Percentiles rank a stretch among this genome's conserved stretches.
These are phyloP conservation scores for Mrakia gelida DNA, from an alignment of 768 basidiomycete species.

Conservation along the genomic window DNA sequence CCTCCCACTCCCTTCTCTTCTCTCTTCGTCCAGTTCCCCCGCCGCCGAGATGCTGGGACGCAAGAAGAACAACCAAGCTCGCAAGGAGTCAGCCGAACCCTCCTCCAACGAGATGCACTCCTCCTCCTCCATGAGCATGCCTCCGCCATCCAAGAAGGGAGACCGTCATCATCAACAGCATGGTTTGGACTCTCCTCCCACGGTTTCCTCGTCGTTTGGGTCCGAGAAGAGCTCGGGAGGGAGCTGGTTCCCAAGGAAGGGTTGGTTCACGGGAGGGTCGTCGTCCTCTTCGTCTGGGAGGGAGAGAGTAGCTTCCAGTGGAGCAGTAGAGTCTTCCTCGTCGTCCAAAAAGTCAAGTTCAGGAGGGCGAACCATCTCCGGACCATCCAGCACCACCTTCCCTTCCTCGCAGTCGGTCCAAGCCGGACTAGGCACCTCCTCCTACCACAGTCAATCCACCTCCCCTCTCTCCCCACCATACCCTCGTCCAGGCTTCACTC, in stretches of 20 bases:
- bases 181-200: neutral
- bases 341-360: neutral
- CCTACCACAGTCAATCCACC: too few relatives aligned
- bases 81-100: neutral
- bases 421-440: neutral
- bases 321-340: constrained; percentile 9
- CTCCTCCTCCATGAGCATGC: neutral
- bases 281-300: neutral
- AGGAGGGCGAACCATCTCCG: neutral
- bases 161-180: neutral
- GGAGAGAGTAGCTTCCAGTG: neutral
- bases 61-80: constrained; percentile 4
- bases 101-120: neutral
- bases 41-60: neutral
- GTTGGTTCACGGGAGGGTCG: constrained; percentile 6
- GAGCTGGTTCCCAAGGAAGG: constrained; percentile 2
- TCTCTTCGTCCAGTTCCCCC: neutral
- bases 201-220: constrained; percentile 1
- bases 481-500: constrained; percentile 11
- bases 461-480: constrained; percentile 7
- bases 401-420: constrained; percentile 12
- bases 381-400: neutral
- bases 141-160: neutral
- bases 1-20: neutral
- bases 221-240: constrained; percentile 16